Evolutionary conservation across 2,329 filamentous ascomycete genomes (phyloP).

Genomic region (Colletotrichum sojae): DNA sequence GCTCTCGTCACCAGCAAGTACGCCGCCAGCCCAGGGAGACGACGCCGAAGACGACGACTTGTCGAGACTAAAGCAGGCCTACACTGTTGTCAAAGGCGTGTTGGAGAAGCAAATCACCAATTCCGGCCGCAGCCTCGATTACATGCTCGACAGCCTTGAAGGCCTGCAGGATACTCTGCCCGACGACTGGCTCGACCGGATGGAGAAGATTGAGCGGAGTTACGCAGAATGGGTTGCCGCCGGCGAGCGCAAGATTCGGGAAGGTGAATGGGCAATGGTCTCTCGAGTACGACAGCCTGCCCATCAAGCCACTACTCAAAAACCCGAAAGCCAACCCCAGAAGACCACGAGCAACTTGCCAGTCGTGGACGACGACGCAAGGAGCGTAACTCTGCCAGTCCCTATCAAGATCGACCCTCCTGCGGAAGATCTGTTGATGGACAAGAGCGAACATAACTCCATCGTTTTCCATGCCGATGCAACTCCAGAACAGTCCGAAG

Average conservation of each 20-base stretch:
- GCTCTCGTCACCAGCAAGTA: slow-evolving; percentile 55
- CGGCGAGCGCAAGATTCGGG: slow-evolving; percentile 81
- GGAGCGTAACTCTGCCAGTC: slow-evolving; percentile 24
- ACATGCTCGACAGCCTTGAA: slow-evolving; percentile 89
- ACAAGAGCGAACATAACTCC: slow-evolving; percentile 2
- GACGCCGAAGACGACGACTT: slow-evolving; percentile 43
- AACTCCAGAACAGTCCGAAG: slow-evolving; percentile 26
- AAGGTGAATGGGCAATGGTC: slow-evolving; percentile 68
- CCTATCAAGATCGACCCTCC: slow-evolving; percentile 31
- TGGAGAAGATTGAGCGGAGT: slow-evolving; percentile 83
- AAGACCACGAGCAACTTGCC: not conserved
- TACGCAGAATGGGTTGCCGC: slow-evolving; percentile 87
- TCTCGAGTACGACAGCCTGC: slow-evolving; percentile 17
- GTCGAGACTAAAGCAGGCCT: slow-evolving; percentile 56
- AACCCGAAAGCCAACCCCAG: not conserved
- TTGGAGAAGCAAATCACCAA: slow-evolving; percentile 79
- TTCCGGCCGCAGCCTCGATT: slow-evolving; percentile 82
- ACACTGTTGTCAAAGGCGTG: slow-evolving; percentile 71
- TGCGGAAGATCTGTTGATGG: not conserved
- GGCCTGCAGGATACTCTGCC: slow-evolving; percentile 88
- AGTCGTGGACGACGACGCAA: slow-evolving; percentile 14
- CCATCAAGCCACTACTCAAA: slow-evolving; percentile 38
- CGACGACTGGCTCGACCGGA: slow-evolving; percentile 86
- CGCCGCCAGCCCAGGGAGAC: slow-evolving; percentile 4
- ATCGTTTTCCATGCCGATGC: slow-evolving; percentile 1